Percentiles rank a stretch among this genome's conserved stretches.
Evolutionary conservation across 768 basidiomycete genomes (phyloP).

Genomic region (Kwoniella botswanensis): DNA sequence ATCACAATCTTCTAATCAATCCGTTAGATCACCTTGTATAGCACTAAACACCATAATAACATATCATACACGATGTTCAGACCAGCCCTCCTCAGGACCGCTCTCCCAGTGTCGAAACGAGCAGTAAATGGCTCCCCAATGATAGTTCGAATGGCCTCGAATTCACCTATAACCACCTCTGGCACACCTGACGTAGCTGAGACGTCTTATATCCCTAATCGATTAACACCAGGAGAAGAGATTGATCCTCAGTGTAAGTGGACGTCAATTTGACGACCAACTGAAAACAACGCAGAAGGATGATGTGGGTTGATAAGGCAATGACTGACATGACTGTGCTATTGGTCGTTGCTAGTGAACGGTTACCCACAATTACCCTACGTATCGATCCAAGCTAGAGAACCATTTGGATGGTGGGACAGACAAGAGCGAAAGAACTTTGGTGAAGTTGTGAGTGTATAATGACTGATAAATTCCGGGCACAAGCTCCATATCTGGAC

Average conservation of each 20-base stretch:
- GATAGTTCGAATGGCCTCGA: conserved; percentile 15
- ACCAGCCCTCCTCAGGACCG: conserved; percentile 18
- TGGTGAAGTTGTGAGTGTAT: conserved; percentile 57
- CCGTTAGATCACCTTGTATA: background rate
- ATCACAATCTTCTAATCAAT: background rate
- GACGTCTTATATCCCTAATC: conserved; percentile 20
- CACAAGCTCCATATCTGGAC: background rate
- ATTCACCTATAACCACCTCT: conserved; percentile 33
- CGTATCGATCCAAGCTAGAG: conserved; percentile 54
- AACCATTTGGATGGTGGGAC: conserved; percentile 60
- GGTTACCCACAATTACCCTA: conserved; percentile 59
- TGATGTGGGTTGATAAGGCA: background rate
- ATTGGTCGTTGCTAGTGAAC: conserved; percentile 38
- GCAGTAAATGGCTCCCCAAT: background rate
- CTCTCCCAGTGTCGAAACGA: conserved; percentile 12
- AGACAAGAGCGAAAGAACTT: conserved; percentile 60
- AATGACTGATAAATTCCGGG: background rate
- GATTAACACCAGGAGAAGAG: conserved; percentile 45
- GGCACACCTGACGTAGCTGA: conserved; percentile 31
- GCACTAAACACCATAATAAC: background rate
- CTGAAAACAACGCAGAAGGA: background rate
- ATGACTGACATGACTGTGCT: too few relatives aligned
- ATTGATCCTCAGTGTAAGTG: conserved; percentile 57
- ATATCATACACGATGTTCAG: conserved; percentile 16
- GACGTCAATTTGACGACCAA: background rate